A percentile compares a stretch with the other conserved stretches of the same genome.
Evolutionary conservation across 495 filamentous ascomycete genomes (phyloP).

Genomic region (Penicillium antarcticum): DNA sequence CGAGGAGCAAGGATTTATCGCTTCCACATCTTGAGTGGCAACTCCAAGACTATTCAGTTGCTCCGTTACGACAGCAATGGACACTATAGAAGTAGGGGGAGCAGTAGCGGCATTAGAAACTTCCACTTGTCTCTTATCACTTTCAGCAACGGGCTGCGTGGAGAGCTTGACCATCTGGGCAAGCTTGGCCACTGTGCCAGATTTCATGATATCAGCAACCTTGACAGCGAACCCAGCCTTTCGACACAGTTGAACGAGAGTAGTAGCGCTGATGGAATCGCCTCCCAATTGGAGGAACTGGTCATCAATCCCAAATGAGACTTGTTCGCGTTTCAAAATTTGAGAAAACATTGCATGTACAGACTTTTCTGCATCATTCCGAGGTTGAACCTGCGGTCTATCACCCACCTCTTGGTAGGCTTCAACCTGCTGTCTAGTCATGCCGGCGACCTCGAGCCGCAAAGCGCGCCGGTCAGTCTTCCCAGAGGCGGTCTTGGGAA

Average conservation of each 20-base stretch:
- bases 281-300: not conserved
- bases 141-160: not conserved
- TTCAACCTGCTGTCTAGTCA: not conserved
- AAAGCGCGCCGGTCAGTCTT: not conserved
- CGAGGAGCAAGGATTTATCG: not conserved
- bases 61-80: no score
- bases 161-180: not conserved
- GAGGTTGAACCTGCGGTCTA: not conserved
- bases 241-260: not conserved
- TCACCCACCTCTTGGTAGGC: not conserved
- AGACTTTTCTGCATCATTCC: not conserved
- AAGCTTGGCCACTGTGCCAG: not conserved
- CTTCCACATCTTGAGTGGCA: not conserved
- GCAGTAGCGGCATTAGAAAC: not conserved
- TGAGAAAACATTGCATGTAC: not conserved
- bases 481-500: not conserved
- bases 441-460: not conserved
- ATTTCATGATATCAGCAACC: not conserved
- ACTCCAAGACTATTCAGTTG: not conserved
- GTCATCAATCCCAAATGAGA: not conserved
- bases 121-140: not conserved
- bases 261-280: not conserved
- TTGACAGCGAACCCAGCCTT: not conserved
- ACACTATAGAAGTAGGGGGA: no score
- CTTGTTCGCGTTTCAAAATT: not conserved